phyloP scores from a whole-genome alignment of 805 yeast genomes.

The Ogataea corticis region DNA sequence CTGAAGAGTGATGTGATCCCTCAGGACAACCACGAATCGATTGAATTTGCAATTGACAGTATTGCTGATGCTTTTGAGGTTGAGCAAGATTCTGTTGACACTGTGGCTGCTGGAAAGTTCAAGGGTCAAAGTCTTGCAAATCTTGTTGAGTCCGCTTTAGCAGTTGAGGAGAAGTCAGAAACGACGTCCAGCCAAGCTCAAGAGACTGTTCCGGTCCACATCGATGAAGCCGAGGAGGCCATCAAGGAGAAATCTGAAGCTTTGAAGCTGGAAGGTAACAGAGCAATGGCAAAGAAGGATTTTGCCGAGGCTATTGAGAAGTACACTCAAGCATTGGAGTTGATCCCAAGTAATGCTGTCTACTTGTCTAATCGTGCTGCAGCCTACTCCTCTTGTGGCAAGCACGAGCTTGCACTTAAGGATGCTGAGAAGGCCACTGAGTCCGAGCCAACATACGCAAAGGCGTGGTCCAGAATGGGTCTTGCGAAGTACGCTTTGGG shows the following conservation, averaged over 20 bases:
- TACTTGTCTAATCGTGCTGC: conserved; percentile 96
- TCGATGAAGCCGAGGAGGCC: conserved; percentile 50
- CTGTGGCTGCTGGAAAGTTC: conserved; percentile 38
- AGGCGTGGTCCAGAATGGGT: conserved; percentile 94
- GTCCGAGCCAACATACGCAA: conserved; percentile 77
- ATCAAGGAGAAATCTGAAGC: conserved; percentile 74
- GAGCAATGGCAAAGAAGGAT: conserved; percentile 77
- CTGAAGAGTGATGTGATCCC: conserved; percentile 62
- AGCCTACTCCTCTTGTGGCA: conserved; percentile 77
- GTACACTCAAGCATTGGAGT: conserved; percentile 77
- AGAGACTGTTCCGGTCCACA: conserved; percentile 41
- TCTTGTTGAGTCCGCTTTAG: conserved; percentile 35
- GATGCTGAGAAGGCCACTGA: conserved; percentile 85
- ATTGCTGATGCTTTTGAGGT: conserved; percentile 79
- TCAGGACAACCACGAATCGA: conserved; percentile 81
- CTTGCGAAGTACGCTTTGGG: conserved; percentile 93
- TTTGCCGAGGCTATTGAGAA: conserved; percentile 70
- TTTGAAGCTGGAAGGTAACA: conserved; percentile 84
- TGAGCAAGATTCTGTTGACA: conserved; percentile 35
- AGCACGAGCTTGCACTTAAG: conserved; percentile 73
- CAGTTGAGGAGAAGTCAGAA: conserved; percentile 16
- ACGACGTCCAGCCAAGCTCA: background rate
- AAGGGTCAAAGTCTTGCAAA: conserved; percentile 50
- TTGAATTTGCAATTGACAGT: conserved; percentile 93
- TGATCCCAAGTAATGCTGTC: conserved; percentile 73